Evolutionary conservation across 1,139 yeast species (phyloP), one percentile per base, ranked within the genome.

Genomic region (Saccharomycopsis crataegensis): DNA sequence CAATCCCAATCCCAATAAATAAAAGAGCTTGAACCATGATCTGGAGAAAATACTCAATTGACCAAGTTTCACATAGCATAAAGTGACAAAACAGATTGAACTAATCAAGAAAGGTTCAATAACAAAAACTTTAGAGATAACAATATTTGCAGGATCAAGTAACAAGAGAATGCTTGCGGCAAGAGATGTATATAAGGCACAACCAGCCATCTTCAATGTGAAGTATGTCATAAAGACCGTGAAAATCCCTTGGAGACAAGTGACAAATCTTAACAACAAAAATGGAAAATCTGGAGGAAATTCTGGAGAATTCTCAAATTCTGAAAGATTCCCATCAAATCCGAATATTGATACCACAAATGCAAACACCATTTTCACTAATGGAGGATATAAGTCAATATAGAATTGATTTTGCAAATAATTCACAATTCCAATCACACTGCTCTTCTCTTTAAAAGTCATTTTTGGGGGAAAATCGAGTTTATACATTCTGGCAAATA

Each of bases 401-500:
- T 79, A 83, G 60, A 79, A 83, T 46, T 76, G 73, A n/a, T 89
- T 87, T 44, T 70, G 70, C 58, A 74, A 68, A 69, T 86, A 88
- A 57, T 77, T 75, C 55, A 80, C 75, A 51, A 93, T 83, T 65
- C 80, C 81, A 4, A 82, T 82, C 11, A 91, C 87, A 56, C 82
- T 79, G 64, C 82, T 86, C 31, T 77, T 79, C 63, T 84, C 90
- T 62, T 80, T 86, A 61, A 76, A 78, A 6, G 82, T 79, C 28
- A 22, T 22, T 22, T 22, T 22, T 14, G 8, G 6, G 8, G 45
- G 48, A n/a, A 31, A 31, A 11, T 38, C 50, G 11, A 53, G 28
- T 32, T 50, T 46, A 40, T 50, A 43, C 8, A 50, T 11, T 17
- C 43, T 32, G 17, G 47, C 34, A 17, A 34, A 37, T 3, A 51